These are phyloP conservation scores for Eimeria acervulina DNA, from an alignment of 169 alveolate genomes.

Conservation along the genomic window DNA sequence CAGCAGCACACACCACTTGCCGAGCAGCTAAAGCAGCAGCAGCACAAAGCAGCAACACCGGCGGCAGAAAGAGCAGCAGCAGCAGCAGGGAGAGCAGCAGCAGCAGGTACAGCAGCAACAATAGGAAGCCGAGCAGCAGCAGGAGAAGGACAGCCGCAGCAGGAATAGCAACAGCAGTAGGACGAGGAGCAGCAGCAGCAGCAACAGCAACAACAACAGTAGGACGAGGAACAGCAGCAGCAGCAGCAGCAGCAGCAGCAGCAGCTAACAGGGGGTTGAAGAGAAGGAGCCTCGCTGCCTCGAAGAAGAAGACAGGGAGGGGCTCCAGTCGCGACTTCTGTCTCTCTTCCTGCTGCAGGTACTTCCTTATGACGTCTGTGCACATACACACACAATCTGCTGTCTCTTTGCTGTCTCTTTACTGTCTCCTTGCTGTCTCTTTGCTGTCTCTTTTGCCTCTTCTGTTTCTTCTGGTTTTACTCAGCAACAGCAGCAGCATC, in stretches of 20 bases:
- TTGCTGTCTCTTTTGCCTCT: too few relatives aligned
- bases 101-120: not conserved
- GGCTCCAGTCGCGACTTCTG: slow-evolving; percentile 32
- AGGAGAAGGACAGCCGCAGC: not conserved
- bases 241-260: not conserved
- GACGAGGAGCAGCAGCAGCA: not conserved
- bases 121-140: not conserved
- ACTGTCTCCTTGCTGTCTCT: too few relatives aligned
- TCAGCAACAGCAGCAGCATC: too few relatives aligned
- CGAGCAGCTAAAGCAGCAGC: too few relatives aligned
- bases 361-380: slow-evolving; percentile 31
- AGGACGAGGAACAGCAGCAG: not conserved
- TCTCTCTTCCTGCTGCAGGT: slow-evolving; percentile 27
- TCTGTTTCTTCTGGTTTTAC: too few relatives aligned
- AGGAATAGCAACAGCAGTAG: not conserved
- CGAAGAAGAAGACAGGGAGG: slow-evolving; percentile 77
- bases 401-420: too few relatives aligned
- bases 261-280: slow-evolving; percentile 69
- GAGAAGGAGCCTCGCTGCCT: slow-evolving; percentile 53
- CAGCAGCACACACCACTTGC: too few relatives aligned
- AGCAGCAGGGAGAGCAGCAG: not conserved
- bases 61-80: not conserved
- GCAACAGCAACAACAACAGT: not conserved
- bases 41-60: not conserved
- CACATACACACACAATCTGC: not conserved